These are phyloP conservation scores for Boletus edulis DNA, from an alignment of 768 basidiomycete genomes.

Conservation along the genomic window DNA sequence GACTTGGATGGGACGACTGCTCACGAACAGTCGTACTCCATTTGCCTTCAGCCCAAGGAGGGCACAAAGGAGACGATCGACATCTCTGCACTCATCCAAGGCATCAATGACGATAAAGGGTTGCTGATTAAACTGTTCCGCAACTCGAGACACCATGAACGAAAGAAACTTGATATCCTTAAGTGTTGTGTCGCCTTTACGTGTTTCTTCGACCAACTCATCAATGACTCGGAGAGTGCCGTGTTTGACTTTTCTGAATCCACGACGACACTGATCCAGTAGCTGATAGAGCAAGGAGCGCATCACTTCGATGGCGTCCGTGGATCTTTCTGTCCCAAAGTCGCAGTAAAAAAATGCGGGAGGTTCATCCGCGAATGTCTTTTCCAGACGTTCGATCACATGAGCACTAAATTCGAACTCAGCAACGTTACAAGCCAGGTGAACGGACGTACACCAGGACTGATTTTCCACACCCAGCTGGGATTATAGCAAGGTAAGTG, in stretches of 20 bases:
- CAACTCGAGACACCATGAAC: not conserved
- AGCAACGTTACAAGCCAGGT: not conserved
- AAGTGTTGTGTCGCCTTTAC: not conserved
- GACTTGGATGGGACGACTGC: slow-evolving; percentile 13
- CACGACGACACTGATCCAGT: not conserved
- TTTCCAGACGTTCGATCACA: slow-evolving; percentile 2
- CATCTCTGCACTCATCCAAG: slow-evolving; percentile 18
- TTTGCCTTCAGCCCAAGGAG: not conserved
- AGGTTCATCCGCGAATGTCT: not conserved
- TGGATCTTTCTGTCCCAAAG: slow-evolving; percentile 6
- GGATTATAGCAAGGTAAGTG: not conserved
- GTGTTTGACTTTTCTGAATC: too few relatives aligned
- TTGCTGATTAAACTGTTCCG: not conserved
- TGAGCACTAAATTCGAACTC: not conserved
- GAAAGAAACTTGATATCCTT: not conserved
- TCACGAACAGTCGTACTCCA: slow-evolving; percentile 12
- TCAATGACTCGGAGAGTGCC: not conserved
- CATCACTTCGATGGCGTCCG: slow-evolving; percentile 5
- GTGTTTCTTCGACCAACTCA: not conserved
- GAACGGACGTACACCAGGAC: slow-evolving; percentile 15
- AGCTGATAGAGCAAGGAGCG: slow-evolving; percentile 18
- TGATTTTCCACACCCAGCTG: slow-evolving; percentile 20
- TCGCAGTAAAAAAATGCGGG: slow-evolving; percentile 20
- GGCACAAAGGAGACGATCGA: slow-evolving; percentile 7
- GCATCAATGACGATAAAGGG: slow-evolving; percentile 19